Evolutionary conservation across 2,329 filamentous ascomycete species (phyloP), one percentile per base, ranked within the genome.

Genomic region (Penicillium sp.): DNA sequence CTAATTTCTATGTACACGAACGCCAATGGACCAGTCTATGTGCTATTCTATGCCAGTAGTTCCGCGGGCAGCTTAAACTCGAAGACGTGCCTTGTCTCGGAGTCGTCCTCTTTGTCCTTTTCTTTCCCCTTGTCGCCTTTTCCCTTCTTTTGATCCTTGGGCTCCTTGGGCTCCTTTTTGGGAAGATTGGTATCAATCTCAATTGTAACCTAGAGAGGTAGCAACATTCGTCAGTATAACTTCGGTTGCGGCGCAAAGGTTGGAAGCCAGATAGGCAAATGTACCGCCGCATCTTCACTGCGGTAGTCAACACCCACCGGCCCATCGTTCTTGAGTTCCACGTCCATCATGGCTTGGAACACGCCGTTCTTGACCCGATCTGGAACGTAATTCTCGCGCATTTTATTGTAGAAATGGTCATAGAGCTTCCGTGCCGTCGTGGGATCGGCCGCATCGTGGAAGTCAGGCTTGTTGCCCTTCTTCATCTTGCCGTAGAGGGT

Each of bases 291-390:
- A 74, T 86, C 83, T 70, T 83, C 77, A 79, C 82, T 86, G 77
- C 78, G 78, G 77, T 83, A 86, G 75, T 86, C 81, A 70, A 85
- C 76, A 86, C 86, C 82, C 85, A 89, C 87, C 80, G 87, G 87
- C 72, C 87, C 87, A 72, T 98, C 94, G 69, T 98, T 98, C 54
- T 97, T 88, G 33, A 97, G 80, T 53, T 91, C 90, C 61, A 99
- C 94, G 73, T 98, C 90, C 95, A 99, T 99, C 93, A 96, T 97
- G 54, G 95, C 95, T 74, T 97, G 94, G 77, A 99, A 99, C 33
- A 94, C 88, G n/a, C 96, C 95, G 75, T 99, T 90, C 75, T 97
- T 93, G 61, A 99, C 93, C 66, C 85, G 89, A 9, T 92, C 91
- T 7, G 85, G 78, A 5, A 82, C 77, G 76, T 98, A 96, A 2